Conservation (phyloP, 441 rosid genomes). For the Aquilaria agallochum region DNA sequence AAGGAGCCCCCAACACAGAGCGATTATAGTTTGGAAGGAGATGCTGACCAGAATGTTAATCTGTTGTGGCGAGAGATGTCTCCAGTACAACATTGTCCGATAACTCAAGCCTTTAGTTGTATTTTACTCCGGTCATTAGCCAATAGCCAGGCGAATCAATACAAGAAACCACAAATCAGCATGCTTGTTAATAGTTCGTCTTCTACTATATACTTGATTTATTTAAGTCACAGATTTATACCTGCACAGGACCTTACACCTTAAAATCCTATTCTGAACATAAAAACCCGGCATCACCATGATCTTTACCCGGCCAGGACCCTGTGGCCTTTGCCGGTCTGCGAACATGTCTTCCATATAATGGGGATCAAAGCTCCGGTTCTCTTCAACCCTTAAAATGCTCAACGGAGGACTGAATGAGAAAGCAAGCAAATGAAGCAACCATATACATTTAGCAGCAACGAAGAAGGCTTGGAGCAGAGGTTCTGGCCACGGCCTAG, state of each 20-base stretch:
- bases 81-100: no score
- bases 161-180: no score
- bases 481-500: slow-evolving; percentile 86
- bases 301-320: slow-evolving; percentile 57
- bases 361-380: slow-evolving; percentile 57
- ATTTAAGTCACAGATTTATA: slow-evolving; percentile 38
- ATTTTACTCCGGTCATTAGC: no score
- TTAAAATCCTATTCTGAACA: slow-evolving; percentile 68
- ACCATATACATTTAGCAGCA: slow-evolving; percentile 86
- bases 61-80: no score
- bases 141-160: no score
- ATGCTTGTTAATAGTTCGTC: no score
- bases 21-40: no score
- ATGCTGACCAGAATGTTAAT: no score
- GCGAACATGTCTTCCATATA: slow-evolving; percentile 84
- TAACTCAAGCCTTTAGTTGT: no score
- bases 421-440: slow-evolving; percentile 93
- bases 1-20: no score
- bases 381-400: slow-evolving; percentile 79
- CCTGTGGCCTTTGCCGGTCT: slow-evolving; percentile 49
- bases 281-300: slow-evolving; percentile 97
- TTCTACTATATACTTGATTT: not conserved
- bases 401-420: slow-evolving; percentile 71
- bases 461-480: slow-evolving; percentile 88
- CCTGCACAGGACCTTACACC: slow-evolving; percentile 91